Conservation (phyloP, 306 rosid species). For the Pyrus bretschneideri region DNA sequence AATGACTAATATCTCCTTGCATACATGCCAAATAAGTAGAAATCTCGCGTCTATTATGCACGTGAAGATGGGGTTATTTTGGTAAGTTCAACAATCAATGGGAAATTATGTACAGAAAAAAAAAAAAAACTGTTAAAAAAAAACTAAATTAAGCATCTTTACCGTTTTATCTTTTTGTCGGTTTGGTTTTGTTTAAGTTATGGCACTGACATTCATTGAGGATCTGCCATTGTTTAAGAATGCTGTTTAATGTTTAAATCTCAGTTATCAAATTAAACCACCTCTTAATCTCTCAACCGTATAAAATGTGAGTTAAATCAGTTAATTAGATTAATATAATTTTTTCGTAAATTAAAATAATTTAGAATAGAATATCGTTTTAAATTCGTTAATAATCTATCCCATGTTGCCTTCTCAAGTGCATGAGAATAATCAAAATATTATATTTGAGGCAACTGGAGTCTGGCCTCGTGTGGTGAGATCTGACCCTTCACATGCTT, state of each 20-base stretch:
- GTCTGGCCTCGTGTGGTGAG: not conserved
- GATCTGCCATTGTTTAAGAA: not conserved
- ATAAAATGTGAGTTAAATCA: too few relatives aligned
- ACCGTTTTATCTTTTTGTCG: constrained; percentile 14
- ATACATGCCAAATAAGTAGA: not conserved
- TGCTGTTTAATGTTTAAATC: not conserved
- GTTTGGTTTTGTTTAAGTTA: not conserved
- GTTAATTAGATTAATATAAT: too few relatives aligned
- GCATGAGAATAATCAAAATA: not conserved
- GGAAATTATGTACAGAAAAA: not conserved
- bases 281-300: not conserved
- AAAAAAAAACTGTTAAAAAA: not conserved
- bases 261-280: not conserved
- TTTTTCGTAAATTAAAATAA: too few relatives aligned
- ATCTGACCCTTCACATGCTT: constrained; percentile 24
- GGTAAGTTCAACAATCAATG: not conserved
- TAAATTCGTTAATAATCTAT: not conserved
- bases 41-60: not conserved
- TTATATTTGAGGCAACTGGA: not conserved
- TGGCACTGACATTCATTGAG: not conserved
- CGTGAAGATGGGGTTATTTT: not conserved
- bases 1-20: constrained; percentile 12
- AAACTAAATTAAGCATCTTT: not conserved
- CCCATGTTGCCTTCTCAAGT: not conserved
- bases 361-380: too few relatives aligned